Evolutionary conservation across 2,329 filamentous ascomycete genomes (phyloP).

Genomic region (Byssothecium circinans): DNA sequence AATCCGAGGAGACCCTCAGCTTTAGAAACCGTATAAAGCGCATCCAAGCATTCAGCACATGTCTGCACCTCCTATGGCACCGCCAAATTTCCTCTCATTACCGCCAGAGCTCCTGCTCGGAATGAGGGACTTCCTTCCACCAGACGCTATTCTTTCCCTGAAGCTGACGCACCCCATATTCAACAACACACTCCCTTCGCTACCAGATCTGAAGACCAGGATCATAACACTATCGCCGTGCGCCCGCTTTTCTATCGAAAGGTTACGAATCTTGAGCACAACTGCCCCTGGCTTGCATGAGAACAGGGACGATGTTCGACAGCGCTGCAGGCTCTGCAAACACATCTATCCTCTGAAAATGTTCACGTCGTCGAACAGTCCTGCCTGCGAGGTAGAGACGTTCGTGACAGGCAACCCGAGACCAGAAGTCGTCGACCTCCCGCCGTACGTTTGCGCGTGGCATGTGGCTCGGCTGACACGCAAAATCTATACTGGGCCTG

Average conservation of each 20-base stretch:
- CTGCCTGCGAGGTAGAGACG: conserved; percentile 23
- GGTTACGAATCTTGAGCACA: conserved; percentile 25
- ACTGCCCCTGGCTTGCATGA: too few relatives aligned
- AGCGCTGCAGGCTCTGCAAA: conserved; percentile 38
- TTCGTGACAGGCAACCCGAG: conserved; percentile 6
- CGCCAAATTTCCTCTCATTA: too few relatives aligned
- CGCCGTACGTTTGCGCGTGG: conserved; percentile 36
- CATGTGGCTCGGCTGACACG: conserved; percentile 35
- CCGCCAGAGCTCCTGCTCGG: conserved; percentile 47
- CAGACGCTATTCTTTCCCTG: conserved; percentile 42
- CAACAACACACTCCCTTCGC: conserved; percentile 28
- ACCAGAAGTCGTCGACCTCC: conserved; percentile 30
- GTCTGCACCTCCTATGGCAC: too few relatives aligned
- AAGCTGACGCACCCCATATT: conserved; percentile 40
- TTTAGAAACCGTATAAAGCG: neutral
- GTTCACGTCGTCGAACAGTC: conserved; percentile 36
- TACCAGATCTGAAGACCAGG: conserved; percentile 14
- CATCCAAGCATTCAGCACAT: neutral
- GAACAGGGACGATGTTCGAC: too few relatives aligned
- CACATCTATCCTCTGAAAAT: conserved; percentile 26
- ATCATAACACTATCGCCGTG: conserved; percentile 30
- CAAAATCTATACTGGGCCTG: conserved; percentile 20
- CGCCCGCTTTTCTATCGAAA: conserved; percentile 31
- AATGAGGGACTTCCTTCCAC: conserved; percentile 39
- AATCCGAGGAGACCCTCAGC: too few relatives aligned